Base-by-base conservation (phyloP, 805 yeast species). In the Candida methanosorbosa region DNA sequence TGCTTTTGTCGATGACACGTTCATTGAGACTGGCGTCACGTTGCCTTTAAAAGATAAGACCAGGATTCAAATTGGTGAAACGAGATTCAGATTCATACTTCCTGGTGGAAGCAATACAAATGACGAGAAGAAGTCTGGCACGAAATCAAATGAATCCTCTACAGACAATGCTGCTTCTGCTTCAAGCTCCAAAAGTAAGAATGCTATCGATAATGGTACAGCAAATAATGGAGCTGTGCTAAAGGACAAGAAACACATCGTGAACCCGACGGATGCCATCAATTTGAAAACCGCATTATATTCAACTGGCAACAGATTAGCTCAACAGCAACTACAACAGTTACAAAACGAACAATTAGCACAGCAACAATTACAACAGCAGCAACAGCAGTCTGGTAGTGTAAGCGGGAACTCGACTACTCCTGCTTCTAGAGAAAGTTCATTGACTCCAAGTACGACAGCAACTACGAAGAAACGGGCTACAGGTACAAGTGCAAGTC, bases 1-100 rank as follows among this genome's bases (percentile, higher is more conserved):
- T 26, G 97, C 97, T 2, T 92, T 92, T 65, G 95, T 92, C 4
- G 92, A 90, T 56, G 95, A 87, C 44, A 67, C 66, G 24, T 92
- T 90, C 56, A 81, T 92, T 6, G 96, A 86, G 52, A 75, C 82
- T 40, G 97, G 95, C 8, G 78, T 84, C 25, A 92, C 98, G 0
- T 87, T 92, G 8, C 95, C 95, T 2, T 63, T 92, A 31, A 67
- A 66, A 17, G 85, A 90, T 57, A 83, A 81, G 27, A 77, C 88
- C 2, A 81, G 82, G 47, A 78, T 92, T 33, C 97, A 92, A 56
- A 85, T 92, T 27, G 97, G 97, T 12, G 94, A 86, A 49, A 84
- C 90, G 14, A 81, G 86, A 8, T 92, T 92, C 56, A 73, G 76
- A 33, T 92, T 92, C 56, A 81, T 90, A 13, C 61, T 92, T 27